Evolutionary conservation across 352 stramenopile species (phyloP).

Genomic region (Phytophthora hibernalis): DNA sequence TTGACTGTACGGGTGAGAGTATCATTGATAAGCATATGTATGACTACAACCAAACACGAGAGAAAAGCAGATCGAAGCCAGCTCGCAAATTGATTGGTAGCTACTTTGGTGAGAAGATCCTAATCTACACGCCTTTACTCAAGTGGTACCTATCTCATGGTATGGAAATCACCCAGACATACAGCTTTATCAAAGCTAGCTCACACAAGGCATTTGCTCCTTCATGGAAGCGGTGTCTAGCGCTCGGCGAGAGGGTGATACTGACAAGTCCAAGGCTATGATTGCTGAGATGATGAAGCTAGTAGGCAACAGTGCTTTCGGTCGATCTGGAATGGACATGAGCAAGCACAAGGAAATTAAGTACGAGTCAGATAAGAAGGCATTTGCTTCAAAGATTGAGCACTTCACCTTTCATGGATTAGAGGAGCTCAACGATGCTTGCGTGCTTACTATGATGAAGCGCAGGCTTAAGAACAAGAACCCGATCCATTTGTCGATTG

Average conservation of each 20-base stretch:
- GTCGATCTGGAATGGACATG: not conserved
- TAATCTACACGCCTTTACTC: not conserved
- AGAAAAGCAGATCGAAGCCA: not conserved
- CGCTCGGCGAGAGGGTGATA: not conserved
- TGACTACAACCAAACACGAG: not conserved
- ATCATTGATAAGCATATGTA: not conserved
- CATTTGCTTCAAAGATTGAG: not conserved
- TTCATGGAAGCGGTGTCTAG: not conserved
- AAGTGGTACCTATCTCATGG: not conserved
- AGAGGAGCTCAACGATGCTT: conserved; percentile 8
- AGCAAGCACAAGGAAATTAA: not conserved
- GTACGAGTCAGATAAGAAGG: not conserved
- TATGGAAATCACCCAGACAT: not conserved
- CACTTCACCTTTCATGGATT: conserved; percentile 6
- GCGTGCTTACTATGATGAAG: conserved; percentile 3
- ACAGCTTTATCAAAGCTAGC: not conserved
- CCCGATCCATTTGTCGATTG: conserved; percentile 1
- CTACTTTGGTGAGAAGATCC: not conserved
- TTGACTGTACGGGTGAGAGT: not conserved
- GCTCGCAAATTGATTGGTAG: not conserved
- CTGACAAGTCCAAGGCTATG: not conserved
- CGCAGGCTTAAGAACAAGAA: not conserved
- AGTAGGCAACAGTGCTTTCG: not conserved
- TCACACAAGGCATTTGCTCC: not conserved
- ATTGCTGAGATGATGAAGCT: not conserved